Conservation (phyloP, 495 filamentous ascomycete genomes). For the Halenospora varia region DNA sequence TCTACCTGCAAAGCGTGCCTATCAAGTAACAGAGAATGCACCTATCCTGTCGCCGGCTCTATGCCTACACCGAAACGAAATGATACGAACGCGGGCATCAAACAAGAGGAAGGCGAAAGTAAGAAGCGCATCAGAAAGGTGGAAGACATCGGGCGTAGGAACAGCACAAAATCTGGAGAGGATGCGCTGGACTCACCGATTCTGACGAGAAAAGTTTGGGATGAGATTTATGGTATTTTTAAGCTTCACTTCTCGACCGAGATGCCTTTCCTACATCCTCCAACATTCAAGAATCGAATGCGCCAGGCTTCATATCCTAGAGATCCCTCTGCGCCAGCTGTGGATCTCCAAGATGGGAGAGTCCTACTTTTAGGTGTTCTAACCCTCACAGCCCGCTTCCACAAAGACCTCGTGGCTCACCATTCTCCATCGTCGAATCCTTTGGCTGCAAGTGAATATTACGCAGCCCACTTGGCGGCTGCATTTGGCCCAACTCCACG, state of each 20-base stretch:
- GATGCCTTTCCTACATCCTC: slow-evolving; percentile 77
- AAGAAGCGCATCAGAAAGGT: slow-evolving; percentile 51
- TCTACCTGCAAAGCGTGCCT: slow-evolving; percentile 76
- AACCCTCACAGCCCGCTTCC: slow-evolving; percentile 75
- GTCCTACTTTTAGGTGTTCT: slow-evolving; percentile 73
- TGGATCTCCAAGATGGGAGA: slow-evolving; percentile 39
- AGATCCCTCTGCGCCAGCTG: slow-evolving; percentile 20
- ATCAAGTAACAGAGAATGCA: slow-evolving; percentile 69
- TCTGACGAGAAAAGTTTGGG: slow-evolving; percentile 66
- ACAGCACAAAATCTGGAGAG: slow-evolving; percentile 34
- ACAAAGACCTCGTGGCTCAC: slow-evolving; percentile 63
- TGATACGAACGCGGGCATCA: slow-evolving; percentile 47
- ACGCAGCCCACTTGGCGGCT: slow-evolving; percentile 65
- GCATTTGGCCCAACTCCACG: slow-evolving; percentile 49
- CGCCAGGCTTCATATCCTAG: slow-evolving; percentile 29
- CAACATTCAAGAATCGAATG: slow-evolving; percentile 61
- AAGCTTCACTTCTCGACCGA: slow-evolving; percentile 79
- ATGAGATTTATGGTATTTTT: slow-evolving; percentile 72
- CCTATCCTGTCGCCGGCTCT: slow-evolving; percentile 62
- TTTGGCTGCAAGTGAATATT: slow-evolving; percentile 70
- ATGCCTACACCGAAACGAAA: slow-evolving; percentile 50
- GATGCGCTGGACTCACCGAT: slow-evolving; percentile 48
- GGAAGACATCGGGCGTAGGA: slow-evolving; percentile 40
- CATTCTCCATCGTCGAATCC: slow-evolving; percentile 55
- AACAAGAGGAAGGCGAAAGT: slow-evolving; percentile 60